Conservation (phyloP, 371 early-diverging fungal species). For the Mortierella sp. region DNA sequence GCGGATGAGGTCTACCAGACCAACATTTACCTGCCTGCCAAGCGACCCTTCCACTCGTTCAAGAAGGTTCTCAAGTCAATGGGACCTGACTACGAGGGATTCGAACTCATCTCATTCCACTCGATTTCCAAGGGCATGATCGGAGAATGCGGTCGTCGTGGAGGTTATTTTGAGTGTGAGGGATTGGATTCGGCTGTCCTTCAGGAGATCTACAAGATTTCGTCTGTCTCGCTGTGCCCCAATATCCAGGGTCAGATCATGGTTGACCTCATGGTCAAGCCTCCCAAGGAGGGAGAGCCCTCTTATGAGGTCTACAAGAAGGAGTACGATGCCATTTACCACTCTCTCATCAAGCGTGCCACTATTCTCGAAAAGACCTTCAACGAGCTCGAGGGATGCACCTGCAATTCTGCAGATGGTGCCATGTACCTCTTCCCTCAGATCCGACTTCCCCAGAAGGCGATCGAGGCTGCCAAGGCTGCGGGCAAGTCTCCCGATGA, state of each 20-base stretch:
- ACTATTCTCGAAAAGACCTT: slow-evolving; percentile 79
- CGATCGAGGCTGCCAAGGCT: slow-evolving; percentile 78
- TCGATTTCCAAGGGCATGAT: slow-evolving; percentile 97
- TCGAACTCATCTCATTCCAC: slow-evolving; percentile 96
- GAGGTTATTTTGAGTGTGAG: slow-evolving; percentile 96
- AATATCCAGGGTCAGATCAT: slow-evolving; percentile 88
- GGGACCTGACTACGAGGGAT: slow-evolving; percentile 66
- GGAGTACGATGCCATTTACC: slow-evolving; percentile 82
- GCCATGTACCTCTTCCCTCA: slow-evolving; percentile 97
- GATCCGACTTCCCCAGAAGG: slow-evolving; percentile 77
- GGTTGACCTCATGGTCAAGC: slow-evolving; percentile 95
- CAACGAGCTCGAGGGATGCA: slow-evolving; percentile 85
- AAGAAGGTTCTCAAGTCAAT: slow-evolving; percentile 86
- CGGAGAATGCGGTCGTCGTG: slow-evolving; percentile 98
- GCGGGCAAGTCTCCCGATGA: slow-evolving; percentile 81
- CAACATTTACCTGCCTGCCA: slow-evolving; percentile 85
- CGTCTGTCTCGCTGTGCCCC: slow-evolving; percentile 92
- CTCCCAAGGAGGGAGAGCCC: slow-evolving; percentile 83
- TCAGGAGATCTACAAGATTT: slow-evolving; percentile 92
- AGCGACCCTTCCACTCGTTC: slow-evolving; percentile 93
- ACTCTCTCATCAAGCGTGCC: slow-evolving; percentile 86
- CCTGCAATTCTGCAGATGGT: slow-evolving; percentile 91
- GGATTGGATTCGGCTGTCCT: slow-evolving; percentile 80
- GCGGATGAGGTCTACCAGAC: slow-evolving; percentile 99
- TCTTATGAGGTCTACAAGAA: slow-evolving; percentile 79